Evolutionary conservation across 2,329 filamentous ascomycete species (phyloP).

Genomic region (Stachybotrys echinatus): DNA sequence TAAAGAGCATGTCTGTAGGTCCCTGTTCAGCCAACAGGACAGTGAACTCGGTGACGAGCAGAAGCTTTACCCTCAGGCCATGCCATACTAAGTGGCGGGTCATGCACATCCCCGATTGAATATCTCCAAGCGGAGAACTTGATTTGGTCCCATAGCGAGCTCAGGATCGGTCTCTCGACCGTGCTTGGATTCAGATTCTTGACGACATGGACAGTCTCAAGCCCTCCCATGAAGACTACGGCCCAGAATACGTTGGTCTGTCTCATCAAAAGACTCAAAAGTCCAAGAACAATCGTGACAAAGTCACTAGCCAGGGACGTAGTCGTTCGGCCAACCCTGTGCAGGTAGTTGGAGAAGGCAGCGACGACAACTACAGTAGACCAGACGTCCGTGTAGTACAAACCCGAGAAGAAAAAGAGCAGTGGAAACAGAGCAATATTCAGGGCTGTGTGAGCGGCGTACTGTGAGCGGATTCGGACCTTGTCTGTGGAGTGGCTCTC

Average conservation of each 20-base stretch:
- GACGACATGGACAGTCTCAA: conserved; percentile 48
- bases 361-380: conserved; percentile 72
- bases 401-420: conserved; percentile 89
- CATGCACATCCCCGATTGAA: conserved; percentile 49
- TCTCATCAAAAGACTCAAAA: conserved; percentile 68
- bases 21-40: conserved; percentile 10
- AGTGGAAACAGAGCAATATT: conserved; percentile 85
- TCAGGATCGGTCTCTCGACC: conserved; percentile 22
- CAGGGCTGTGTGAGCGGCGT: conserved; percentile 57
- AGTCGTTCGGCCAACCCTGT: conserved; percentile 29
- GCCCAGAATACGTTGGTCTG: conserved; percentile 99
- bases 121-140: conserved; percentile 36
- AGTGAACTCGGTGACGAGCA: rapidly evolving
- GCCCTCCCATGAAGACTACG: conserved; percentile 66
- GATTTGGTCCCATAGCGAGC: conserved; percentile 26
- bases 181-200: conserved; percentile 33
- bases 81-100: conserved; percentile 41
- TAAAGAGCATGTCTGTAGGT: conserved; percentile 47
- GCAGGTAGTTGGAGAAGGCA: conserved; percentile 56
- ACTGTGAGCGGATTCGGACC: conserved; percentile 25
- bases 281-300: conserved; percentile 48
- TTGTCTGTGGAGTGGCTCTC: conserved; percentile 12
- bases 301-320: conserved; percentile 35
- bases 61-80: conserved; percentile 43
- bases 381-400: conserved; percentile 92